Percentiles rank a stretch among this genome's conserved stretches.
These are phyloP conservation scores for Gynandropsis gynandra DNA, from an alignment of 345 rosid genomes.

Conservation along the genomic window DNA sequence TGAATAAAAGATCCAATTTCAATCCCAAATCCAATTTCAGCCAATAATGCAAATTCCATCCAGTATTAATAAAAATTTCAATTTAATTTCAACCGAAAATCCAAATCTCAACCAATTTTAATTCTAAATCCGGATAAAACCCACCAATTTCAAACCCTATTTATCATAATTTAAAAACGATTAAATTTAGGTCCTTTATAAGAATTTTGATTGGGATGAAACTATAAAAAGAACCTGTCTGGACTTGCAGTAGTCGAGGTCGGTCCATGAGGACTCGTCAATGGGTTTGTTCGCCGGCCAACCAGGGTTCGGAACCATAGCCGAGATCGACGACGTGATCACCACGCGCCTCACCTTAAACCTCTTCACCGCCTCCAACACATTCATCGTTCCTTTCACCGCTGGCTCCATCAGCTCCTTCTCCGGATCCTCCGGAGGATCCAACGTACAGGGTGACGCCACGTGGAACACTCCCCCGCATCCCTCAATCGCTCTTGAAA, in stretches of 20 bases:
- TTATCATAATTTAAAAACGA: too few relatives aligned
- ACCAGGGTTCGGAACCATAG: conserved; percentile 60
- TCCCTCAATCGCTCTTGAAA: conserved; percentile 50
- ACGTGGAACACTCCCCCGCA: conserved; percentile 82
- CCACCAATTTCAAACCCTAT: too few relatives aligned
- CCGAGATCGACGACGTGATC: conserved; percentile 72
- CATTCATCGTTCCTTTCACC: conserved; percentile 67
- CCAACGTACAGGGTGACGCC: conserved; percentile 80
- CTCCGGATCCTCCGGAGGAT: conserved; percentile 54
- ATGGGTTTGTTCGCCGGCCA: conserved; percentile 46
- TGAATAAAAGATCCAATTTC: too few relatives aligned
- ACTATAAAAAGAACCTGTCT: conserved; percentile 30
- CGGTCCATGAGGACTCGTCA: conserved; percentile 81
- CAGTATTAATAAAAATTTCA: too few relatives aligned
- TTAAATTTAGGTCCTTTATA: too few relatives aligned
- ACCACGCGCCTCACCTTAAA: conserved; percentile 63
- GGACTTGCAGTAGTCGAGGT: conserved; percentile 61
- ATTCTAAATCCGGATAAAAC: too few relatives aligned
- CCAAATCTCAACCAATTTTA: too few relatives aligned
- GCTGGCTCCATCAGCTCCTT: conserved; percentile 66
- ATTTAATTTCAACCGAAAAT: too few relatives aligned
- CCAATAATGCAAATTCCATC: too few relatives aligned
- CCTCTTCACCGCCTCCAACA: conserved; percentile 50
- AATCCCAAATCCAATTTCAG: too few relatives aligned
- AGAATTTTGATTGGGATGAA: too few relatives aligned